Evolutionary conservation across 495 filamentous ascomycete genomes (phyloP), one percentile per base, ranked within the genome.

Genomic region (Annulohypoxylon bovei): DNA sequence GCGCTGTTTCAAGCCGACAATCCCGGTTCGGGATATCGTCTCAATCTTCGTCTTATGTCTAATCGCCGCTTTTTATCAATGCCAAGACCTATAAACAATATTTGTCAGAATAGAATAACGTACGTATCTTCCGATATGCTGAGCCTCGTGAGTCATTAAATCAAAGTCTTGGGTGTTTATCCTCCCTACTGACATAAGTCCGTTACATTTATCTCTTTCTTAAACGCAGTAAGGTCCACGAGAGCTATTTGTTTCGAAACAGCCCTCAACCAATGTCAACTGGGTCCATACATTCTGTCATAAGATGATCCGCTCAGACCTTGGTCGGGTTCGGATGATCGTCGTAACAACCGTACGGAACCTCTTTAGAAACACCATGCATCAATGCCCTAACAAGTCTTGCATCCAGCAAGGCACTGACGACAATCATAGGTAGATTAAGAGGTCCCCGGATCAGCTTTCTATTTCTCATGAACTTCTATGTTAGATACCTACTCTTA

Each of bases 331-430:
- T 39, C 33, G 32, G 22, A 14, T 46, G 65, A 67, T 67, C 37
- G n/a, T 18, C 35, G n/a, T 49, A 18, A 22, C 39, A 47, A 8
- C 28, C 49, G 57, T 4, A 4, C 28, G 47, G 56, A 67, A 61
- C 46, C 8, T 20, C 56, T 39, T 68, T 18, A 16, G 57, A 68
- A 62, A 56, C 58, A 50, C 32, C 22, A 68, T 56, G 65, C 57
- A 35, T 62, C 30, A 62, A 62, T 57, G 65, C 65, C 32, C 20
- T 28, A 25, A 27, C 46, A 50, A 50, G 46, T 28, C 23, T 23
- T 14, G 46, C n/a, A 25, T 23, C 12, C 12, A 12, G 8, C 11
- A 23, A 28, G 9, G 14, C 4, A n/a, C 7, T n/a, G 35, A 8
- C 42, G 11, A 49, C 35, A 20, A 58, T 42, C n/a, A n/a, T n/a